Conservation (phyloP, 2,329 filamentous ascomycete species). For the Cladophialophora carrionii region DNA sequence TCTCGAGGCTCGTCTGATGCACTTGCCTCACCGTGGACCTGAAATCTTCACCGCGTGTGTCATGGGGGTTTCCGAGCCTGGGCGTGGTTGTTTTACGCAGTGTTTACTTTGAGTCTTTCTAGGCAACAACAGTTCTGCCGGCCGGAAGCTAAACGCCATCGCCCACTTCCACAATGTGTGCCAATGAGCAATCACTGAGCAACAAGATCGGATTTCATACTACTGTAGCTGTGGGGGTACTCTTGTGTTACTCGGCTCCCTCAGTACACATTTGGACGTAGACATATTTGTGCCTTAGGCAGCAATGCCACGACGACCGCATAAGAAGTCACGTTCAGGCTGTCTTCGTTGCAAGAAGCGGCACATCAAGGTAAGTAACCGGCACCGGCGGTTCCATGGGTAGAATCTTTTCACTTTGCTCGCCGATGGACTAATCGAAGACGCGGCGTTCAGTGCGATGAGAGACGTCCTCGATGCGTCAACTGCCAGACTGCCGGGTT, state of each 20-base stretch:
- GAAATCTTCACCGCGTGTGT: not conserved
- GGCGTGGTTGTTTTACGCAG: not conserved
- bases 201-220: not conserved
- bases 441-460: slow-evolving; percentile 41
- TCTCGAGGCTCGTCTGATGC: not conserved
- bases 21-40: not conserved
- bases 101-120: not conserved
- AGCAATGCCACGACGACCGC: slow-evolving; percentile 39
- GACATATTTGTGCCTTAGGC: not conserved
- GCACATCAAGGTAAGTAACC: slow-evolving; percentile 44
- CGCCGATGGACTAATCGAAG: not conserved
- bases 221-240: not conserved
- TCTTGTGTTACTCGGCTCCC: too few species aligned
- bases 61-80: not conserved
- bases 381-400: too few species aligned
- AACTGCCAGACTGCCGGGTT: slow-evolving; percentile 41
- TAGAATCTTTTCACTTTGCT: not conserved
- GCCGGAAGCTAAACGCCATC: not conserved
- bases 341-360: slow-evolving; percentile 46
- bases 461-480: slow-evolving; percentile 42
- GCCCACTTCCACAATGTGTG: not conserved
- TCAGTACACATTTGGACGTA: not conserved
- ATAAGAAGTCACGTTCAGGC: slow-evolving; percentile 47
- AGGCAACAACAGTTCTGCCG: slow-evolving; percentile 12
- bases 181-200: not conserved